Conservation (phyloP, 306 rosid genomes). For the Quercus berberidifolia region DNA sequence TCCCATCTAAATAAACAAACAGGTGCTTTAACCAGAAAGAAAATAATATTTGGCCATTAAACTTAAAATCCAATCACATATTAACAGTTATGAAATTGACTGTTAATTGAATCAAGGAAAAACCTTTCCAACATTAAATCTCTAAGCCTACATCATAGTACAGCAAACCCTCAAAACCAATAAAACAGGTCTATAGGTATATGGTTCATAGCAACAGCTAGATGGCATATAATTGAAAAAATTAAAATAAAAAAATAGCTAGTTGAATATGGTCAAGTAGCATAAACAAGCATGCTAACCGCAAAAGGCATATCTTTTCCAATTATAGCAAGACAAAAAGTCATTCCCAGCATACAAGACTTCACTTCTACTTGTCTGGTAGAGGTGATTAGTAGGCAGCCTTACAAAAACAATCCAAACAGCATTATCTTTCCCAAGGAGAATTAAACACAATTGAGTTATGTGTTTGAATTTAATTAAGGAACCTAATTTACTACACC, state of each 20-base stretch:
- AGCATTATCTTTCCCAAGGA: no score
- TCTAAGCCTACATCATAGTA: background rate
- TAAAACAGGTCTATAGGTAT: background rate
- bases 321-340: background rate
- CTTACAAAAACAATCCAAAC: no score
- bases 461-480: no score
- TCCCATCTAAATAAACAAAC: background rate
- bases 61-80: background rate
- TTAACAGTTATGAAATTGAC: background rate
- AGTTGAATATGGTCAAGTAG: background rate
- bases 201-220: background rate
- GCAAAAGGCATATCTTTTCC: background rate
- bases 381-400: no score
- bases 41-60: background rate
- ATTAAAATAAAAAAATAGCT: no score
- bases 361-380: no score
- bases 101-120: background rate
- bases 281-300: background rate
- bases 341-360: no score
- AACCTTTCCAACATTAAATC: background rate
- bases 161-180: background rate
- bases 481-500: no score
- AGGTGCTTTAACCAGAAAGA: background rate
- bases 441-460: no score
- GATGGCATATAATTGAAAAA: background rate